These are phyloP conservation scores for Aspergillus mulundensis DNA, from an alignment of 495 filamentous ascomycete species.

Conservation along the genomic window DNA sequence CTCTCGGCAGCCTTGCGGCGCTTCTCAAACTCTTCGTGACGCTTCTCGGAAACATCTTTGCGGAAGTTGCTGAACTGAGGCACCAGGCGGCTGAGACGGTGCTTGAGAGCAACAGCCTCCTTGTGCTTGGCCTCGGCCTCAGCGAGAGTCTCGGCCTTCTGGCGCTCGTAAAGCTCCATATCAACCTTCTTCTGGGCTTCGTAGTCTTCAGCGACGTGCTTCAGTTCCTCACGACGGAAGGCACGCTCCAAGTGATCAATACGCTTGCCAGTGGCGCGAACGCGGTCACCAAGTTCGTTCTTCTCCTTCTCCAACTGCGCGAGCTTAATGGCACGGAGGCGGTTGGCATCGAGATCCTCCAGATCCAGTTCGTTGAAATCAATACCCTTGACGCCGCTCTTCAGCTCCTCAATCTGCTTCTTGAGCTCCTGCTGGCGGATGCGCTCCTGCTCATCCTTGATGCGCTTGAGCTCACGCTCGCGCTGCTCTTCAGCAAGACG, in stretches of 20 bases:
- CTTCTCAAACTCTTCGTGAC: slow-evolving; percentile 93
- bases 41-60: slow-evolving; percentile 71
- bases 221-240: slow-evolving; percentile 88
- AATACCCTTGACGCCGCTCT: slow-evolving; percentile 77
- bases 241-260: slow-evolving; percentile 98
- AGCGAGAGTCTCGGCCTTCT: slow-evolving; percentile 69
- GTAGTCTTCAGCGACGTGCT: slow-evolving; percentile 85
- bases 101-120: slow-evolving; percentile 87
- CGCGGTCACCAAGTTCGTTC: slow-evolving; percentile 83
- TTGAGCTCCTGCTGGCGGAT: slow-evolving; percentile 91
- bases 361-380: slow-evolving; percentile 74
- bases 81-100: slow-evolving; percentile 79
- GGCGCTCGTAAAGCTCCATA: slow-evolving; percentile 70
- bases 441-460: slow-evolving; percentile 84
- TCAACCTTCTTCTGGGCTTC: slow-evolving; percentile 79
- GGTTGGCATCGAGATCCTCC: slow-evolving; percentile 81
- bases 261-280: slow-evolving; percentile 88
- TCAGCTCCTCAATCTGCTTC: slow-evolving; percentile 92
- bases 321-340: slow-evolving; percentile 88
- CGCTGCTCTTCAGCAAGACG: slow-evolving; percentile 86
- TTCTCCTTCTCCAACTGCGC: slow-evolving; percentile 96
- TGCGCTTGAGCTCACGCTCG: slow-evolving; percentile 81
- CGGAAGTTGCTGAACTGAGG: slow-evolving; percentile 77
- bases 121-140: slow-evolving; percentile 83
- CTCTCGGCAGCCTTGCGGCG: slow-evolving; percentile 82